These are phyloP conservation scores for Vitis labrusca DNA, from an alignment of 164 flowering plant species.

Conservation along the genomic window DNA sequence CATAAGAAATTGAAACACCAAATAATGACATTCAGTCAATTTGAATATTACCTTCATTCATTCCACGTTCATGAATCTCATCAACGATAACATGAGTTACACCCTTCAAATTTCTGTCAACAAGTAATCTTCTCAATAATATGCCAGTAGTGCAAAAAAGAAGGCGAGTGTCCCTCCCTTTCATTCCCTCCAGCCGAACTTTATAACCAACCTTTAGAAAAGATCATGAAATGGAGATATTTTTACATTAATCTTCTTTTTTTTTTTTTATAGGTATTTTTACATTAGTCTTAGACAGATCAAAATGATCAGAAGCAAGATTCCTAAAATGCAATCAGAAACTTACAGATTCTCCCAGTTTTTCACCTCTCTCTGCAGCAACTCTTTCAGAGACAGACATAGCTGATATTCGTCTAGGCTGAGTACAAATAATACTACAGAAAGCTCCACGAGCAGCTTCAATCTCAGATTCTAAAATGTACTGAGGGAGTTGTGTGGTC, in stretches of 20 bases:
- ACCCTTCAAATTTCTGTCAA: conserved; percentile 82
- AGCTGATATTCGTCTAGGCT: conserved; percentile 97
- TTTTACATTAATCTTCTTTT: neutral
- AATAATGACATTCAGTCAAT: conserved; percentile 4
- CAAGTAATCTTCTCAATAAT: conserved; percentile 82
- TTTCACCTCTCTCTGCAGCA: conserved; percentile 95
- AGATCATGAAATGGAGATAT: neutral
- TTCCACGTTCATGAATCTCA: conserved; percentile 99
- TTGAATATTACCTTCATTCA: conserved; percentile 83
- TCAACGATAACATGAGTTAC: conserved; percentile 95
- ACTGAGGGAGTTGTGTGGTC: conserved; percentile 97
- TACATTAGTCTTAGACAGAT: neutral
- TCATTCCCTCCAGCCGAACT: conserved; percentile 91
- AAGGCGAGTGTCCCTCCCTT: conserved; percentile 91
- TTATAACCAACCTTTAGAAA: conserved; percentile 86
- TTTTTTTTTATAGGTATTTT: no score
- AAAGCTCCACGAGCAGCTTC: conserved; percentile 75
- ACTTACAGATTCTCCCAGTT: conserved; percentile 92
- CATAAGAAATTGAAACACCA: conserved; percentile 4
- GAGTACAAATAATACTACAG: conserved; percentile 93
- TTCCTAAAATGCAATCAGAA: neutral
- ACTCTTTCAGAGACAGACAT: conserved; percentile 97
- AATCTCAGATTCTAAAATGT: conserved; percentile 88
- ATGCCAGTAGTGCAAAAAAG: conserved; percentile 98
- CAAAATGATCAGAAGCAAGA: neutral